These are phyloP conservation scores for Alternaria arbusti DNA, from an alignment of 2,329 filamentous ascomycete genomes.

Conservation along the genomic window DNA sequence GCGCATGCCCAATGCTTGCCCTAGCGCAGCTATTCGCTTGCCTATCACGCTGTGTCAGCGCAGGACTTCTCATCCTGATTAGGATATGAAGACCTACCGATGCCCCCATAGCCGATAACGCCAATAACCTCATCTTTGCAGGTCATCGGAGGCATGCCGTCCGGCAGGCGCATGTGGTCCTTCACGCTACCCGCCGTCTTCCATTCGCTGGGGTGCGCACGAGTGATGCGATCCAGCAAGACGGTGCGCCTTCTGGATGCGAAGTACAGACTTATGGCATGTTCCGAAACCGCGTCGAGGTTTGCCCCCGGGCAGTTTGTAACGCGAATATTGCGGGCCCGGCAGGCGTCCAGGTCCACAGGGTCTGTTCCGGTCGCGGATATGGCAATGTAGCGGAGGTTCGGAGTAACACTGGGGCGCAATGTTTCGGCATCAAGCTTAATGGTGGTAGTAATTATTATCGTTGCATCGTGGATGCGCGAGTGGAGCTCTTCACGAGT, in stretches of 20 bases:
- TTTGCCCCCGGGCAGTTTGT: constrained; percentile 57
- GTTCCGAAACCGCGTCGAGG: constrained; percentile 57
- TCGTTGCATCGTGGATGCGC: constrained; percentile 55
- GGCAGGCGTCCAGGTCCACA: constrained; percentile 54
- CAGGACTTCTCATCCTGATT: constrained; percentile 11
- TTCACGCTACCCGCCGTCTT: constrained; percentile 45
- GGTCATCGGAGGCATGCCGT: constrained; percentile 52
- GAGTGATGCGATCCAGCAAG: constrained; percentile 33
- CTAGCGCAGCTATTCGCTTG: constrained; percentile 55
- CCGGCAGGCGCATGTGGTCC: constrained; percentile 37
- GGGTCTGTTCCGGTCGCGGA: constrained; percentile 57
- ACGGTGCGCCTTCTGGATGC: constrained; percentile 53
- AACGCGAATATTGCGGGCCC: constrained; percentile 53
- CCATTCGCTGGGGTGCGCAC: constrained; percentile 50
- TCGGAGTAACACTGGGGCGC: constrained; percentile 45
- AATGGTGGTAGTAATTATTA: constrained; percentile 52
- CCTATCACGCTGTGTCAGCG: constrained; percentile 32
- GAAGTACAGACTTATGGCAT: constrained; percentile 59
- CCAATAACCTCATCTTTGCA: constrained; percentile 58
- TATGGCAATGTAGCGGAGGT: constrained; percentile 54
- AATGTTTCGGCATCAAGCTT: constrained; percentile 53
- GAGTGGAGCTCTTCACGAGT: constrained; percentile 42
- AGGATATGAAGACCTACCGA: constrained; percentile 45
- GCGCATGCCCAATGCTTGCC: constrained; percentile 55
- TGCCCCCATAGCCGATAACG: constrained; percentile 58